Evolutionary conservation across 2,329 filamentous ascomycete species (phyloP).

Genomic region (Penicillium sp.): DNA sequence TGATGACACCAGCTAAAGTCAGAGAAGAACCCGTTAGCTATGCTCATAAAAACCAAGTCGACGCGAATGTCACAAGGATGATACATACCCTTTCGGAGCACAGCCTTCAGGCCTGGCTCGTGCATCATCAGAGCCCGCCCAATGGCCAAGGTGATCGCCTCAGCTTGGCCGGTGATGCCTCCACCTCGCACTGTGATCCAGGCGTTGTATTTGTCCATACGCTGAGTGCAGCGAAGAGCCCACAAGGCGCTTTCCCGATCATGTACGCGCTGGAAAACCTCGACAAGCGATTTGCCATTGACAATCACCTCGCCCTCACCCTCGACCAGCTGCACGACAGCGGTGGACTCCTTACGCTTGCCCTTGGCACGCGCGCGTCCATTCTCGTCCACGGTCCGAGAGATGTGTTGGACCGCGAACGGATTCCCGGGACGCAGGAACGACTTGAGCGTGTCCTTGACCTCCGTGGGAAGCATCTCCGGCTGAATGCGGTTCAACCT

Average conservation of each 20-base stretch:
- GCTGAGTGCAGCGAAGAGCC: slow-evolving; percentile 74
- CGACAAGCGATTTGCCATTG: slow-evolving; percentile 78
- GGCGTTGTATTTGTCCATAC: slow-evolving; percentile 94
- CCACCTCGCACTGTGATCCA: slow-evolving; percentile 81
- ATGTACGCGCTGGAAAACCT: slow-evolving; percentile 80
- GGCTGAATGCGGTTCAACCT: slow-evolving; percentile 82
- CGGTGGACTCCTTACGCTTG: slow-evolving; percentile 78
- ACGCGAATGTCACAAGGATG: background rate
- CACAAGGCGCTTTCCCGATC: slow-evolving; percentile 92
- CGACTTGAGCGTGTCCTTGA: slow-evolving; percentile 56
- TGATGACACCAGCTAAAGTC: slow-evolving; percentile 75
- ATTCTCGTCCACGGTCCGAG: slow-evolving; percentile 63
- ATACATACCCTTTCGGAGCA: slow-evolving; percentile 76
- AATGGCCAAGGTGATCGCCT: slow-evolving; percentile 85
- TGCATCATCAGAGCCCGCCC: slow-evolving; percentile 83
- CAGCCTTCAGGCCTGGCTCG: slow-evolving; percentile 84
- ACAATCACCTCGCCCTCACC: slow-evolving; percentile 84
- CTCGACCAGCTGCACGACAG: slow-evolving; percentile 82
- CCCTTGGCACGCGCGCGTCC: slow-evolving; percentile 77
- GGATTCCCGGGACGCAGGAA: slow-evolving; percentile 74
- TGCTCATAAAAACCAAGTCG: background rate
- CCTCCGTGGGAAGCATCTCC: slow-evolving; percentile 63
- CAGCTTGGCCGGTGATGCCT: slow-evolving; percentile 89
- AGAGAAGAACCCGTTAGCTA: slow-evolving; percentile 5
- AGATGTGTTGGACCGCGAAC: slow-evolving; percentile 57